Conservation (phyloP, 345 rosid species). For the Kandelia obovata region DNA sequence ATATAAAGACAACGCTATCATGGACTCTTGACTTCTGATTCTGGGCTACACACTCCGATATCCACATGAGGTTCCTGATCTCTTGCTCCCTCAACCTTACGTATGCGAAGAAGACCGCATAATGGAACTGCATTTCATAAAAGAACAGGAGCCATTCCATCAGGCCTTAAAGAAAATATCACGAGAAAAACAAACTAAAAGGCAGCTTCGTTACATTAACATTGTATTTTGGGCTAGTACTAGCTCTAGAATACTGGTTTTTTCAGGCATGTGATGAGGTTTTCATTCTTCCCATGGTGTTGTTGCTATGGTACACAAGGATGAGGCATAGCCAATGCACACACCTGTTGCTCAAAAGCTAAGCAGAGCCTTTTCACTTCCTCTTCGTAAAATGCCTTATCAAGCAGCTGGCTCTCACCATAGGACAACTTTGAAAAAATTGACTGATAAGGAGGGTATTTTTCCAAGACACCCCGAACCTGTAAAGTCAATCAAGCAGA, state of each 20-base stretch:
- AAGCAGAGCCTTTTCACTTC: slow-evolving; percentile 98
- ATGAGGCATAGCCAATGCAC: slow-evolving; percentile 14
- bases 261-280: not conserved
- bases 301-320: no score
- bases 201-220: not conserved
- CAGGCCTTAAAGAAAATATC: not conserved
- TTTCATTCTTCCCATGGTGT: no score
- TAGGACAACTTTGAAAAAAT: slow-evolving; percentile 81
- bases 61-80: slow-evolving; percentile 98
- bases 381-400: slow-evolving; percentile 97
- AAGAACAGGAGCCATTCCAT: not conserved
- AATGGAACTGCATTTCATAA: slow-evolving; percentile 70
- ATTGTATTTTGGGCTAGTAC: not conserved
- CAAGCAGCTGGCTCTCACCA: slow-evolving; percentile 98
- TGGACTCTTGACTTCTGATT: slow-evolving; percentile 98
- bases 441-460: slow-evolving; percentile 88
- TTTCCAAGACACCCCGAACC: slow-evolving; percentile 94
- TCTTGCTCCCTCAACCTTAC: slow-evolving; percentile 98
- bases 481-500: slow-evolving; percentile 26
- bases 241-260: no score
- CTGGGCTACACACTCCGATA: slow-evolving; percentile 97
- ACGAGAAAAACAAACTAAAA: not conserved
- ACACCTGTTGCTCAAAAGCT: slow-evolving; percentile 95
- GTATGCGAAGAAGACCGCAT: slow-evolving; percentile 87
- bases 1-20: slow-evolving; percentile 94